Evolutionary conservation across 805 yeast genomes (phyloP), one percentile per base, ranked within the genome.

Genomic region (Cyberlindnera xylosilytica): DNA sequence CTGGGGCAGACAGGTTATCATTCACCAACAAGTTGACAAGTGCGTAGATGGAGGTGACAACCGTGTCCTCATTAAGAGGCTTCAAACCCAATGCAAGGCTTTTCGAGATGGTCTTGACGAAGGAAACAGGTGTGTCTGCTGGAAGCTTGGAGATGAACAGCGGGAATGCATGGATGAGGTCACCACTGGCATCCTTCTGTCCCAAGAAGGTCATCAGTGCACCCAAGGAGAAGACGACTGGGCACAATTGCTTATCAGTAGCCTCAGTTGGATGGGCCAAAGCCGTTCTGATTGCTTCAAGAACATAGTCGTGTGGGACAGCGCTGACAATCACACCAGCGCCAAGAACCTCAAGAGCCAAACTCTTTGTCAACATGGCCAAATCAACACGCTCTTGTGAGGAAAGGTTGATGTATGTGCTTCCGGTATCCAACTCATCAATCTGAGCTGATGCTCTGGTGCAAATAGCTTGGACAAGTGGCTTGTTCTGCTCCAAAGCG

Each of bases 11-110:
- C 50, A 65, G 74, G 46, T 64, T 75, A 13, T 74, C 81, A 40
- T 71, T 76, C 39, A 82, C 76, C 24, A 91, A 64, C 45, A 85
- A 61, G 58, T 93, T 93, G 16, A 86, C 79, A 49, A 91, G 70
- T 0, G 95, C 81, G 63, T 93, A 93, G 39, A 93, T 79, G 1
- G 91, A 76, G 7, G 96, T 82, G 8, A 89, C 86, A 18, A 85
- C 81, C 1, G 87, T 78, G 57, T 89, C 97, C 56, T 88, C 91
- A 16, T 89, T 78, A 40, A 85, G 68, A 8, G 78, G 76, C 43
- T 74, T 76, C 51, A 87, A 68, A 3, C 90, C 88, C 37, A 74
- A 61, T 1, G 90, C 84, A 29, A 89, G 76, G 28, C 77, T 65
- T 41, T 65, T 62, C 1, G 93, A 74, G 2, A 82, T 72, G 6